Evolutionary conservation across 768 basidiomycete species (phyloP).

Genomic region (Hericium alpestre): DNA sequence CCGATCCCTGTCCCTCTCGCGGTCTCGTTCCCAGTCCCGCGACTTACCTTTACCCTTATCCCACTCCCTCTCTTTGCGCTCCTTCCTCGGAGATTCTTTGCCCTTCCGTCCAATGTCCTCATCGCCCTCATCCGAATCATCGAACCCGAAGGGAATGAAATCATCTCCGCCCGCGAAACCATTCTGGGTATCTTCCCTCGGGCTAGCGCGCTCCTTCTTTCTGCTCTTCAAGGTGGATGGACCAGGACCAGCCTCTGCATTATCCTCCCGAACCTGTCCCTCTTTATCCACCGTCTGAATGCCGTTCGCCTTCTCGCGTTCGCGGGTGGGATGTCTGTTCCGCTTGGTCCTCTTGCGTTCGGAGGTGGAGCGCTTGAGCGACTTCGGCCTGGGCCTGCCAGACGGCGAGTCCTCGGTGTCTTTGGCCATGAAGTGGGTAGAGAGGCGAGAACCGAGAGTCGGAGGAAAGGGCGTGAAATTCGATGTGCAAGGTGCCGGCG

Average conservation of each 20-base stretch:
- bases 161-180: slow-evolving; percentile 19
- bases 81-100: not conserved
- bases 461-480: too few species aligned
- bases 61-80: slow-evolving; percentile 1
- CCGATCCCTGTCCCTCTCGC: slow-evolving; percentile 16
- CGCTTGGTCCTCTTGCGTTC: too few species aligned
- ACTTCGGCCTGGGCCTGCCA: too few species aligned
- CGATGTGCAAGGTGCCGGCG: too few species aligned
- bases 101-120: not conserved
- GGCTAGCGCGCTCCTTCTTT: not conserved
- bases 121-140: slow-evolving; percentile 1
- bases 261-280: not conserved
- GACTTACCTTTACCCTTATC: slow-evolving; percentile 7
- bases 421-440: too few species aligned
- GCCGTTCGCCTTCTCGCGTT: not conserved
- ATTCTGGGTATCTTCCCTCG: not conserved
- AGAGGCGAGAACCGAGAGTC: too few species aligned
- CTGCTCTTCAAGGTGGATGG: not conserved
- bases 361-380: too few species aligned
- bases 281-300: not conserved
- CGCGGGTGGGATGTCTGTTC: too few species aligned
- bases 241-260: not conserved
- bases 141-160: slow-evolving; percentile 20
- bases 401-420: too few species aligned
- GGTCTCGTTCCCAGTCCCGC: slow-evolving; percentile 9